A percentile compares a stretch with the other conserved stretches of the same genome.
Evolutionary conservation across 2,329 filamentous ascomycete species (phyloP).

Genomic region (Teratosphaeria pseudoeucalypti): DNA sequence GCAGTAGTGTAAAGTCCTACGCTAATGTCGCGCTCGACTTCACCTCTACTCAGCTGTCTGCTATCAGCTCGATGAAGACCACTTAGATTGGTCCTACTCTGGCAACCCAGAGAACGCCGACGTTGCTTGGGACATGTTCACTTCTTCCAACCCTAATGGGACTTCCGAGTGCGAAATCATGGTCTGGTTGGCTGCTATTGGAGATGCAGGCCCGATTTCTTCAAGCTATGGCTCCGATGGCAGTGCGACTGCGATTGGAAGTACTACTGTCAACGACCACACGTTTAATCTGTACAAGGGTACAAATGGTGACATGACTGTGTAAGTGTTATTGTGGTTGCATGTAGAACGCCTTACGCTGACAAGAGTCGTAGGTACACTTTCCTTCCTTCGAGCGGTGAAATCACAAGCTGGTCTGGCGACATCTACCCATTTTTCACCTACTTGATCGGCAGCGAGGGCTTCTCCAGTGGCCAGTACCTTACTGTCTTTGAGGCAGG

Average conservation of each 20-base stretch:
- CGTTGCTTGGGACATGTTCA: constrained; percentile 55
- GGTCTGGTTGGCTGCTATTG: constrained; percentile 52
- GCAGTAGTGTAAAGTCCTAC: constrained; percentile 33
- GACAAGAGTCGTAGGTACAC: constrained; percentile 34
- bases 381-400: constrained; percentile 39
- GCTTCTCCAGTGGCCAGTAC: constrained; percentile 38
- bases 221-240: constrained; percentile 15
- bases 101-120: constrained; percentile 43
- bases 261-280: constrained; percentile 42
- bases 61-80: constrained; percentile 34
- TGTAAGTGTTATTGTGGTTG: constrained; percentile 21
- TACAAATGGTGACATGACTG: constrained; percentile 48
- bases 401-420: constrained; percentile 44
- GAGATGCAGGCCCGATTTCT: constrained; percentile 31
- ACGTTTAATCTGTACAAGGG: constrained; percentile 52
- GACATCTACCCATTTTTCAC: constrained; percentile 49
- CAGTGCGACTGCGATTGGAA: constrained; percentile 36
- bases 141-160: constrained; percentile 37
- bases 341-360: not conserved
- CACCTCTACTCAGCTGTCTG: constrained; percentile 22
- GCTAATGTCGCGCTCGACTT: constrained; percentile 29
- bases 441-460: constrained; percentile 43
- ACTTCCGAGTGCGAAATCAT: constrained; percentile 52
- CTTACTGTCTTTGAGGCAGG: constrained; percentile 32
- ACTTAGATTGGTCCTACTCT: constrained; percentile 41